Evolutionary conservation across 257 asterid genomes (phyloP), one percentile per base, ranked within the genome.

Genomic region (Petrea volubilis): DNA sequence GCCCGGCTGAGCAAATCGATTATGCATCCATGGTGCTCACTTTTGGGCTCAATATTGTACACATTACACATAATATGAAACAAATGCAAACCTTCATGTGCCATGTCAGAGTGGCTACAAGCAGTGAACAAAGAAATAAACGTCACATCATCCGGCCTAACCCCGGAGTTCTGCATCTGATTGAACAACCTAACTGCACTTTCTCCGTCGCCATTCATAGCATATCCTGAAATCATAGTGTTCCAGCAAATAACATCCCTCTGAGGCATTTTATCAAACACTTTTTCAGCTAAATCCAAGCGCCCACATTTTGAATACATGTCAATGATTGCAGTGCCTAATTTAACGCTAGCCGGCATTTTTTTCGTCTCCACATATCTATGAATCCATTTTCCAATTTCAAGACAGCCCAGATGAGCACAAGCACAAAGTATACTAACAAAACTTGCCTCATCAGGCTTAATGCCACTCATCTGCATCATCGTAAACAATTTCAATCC

Each of bases 281-380:
- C 68, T 28, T 81, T 55, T 67, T 80, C 70, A 0, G 93, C 96
- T 58, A 78, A 43, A 81, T 77, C 80, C 78, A 86, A 80, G 41
- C 85, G 63, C 61, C 96, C 96, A 49, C 95, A 86, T 86, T 86
- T 88, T 0, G 85, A 83, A 38, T 86, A 90, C 96, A 90, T 84
- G 60, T 84, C 91, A 0, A 84, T 31, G 21, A 88, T 63, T 60
- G 90, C 90, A 60, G 91, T 90, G 57, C 91, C 93, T 64, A 88
- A 24, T 53, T 70, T 84, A 38, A 78, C 70, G 55, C 79, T 77
- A 12, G 77, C 49, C 8, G 52, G 41, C 73, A 86, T 64, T 15
- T 38, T 74, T 23, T 64, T n/a, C 70, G 70, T 84, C 61, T 80
- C 82, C 15, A 74, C 75, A 65, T 81, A 83, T 49, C 71, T 74